Conservation (phyloP, 805 yeast species). For the Barnettozyma vustinii region DNA sequence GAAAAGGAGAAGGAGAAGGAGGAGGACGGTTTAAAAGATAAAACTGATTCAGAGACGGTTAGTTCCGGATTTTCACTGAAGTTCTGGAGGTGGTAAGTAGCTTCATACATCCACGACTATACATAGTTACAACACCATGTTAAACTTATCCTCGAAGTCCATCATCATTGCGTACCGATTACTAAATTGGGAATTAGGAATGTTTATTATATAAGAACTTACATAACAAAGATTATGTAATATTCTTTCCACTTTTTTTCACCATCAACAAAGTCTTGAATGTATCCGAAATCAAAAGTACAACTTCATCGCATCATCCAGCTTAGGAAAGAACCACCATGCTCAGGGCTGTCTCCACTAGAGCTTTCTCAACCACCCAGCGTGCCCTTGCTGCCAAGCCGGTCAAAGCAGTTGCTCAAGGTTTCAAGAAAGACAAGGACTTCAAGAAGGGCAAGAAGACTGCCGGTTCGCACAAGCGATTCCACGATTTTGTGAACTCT, state of each 20-base stretch:
- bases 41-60: neutral
- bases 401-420: constrained; percentile 13
- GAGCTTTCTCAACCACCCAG: constrained; percentile 8
- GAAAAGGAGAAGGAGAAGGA: neutral
- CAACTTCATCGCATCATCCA: neutral
- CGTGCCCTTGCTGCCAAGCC: constrained; percentile 8
- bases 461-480: constrained; percentile 29
- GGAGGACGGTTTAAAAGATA: neutral
- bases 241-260: neutral
- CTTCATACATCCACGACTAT: neutral
- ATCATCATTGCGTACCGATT: neutral
- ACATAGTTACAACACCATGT: too few species aligned
- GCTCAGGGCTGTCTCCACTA: constrained; percentile 7
- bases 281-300: neutral
- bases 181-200: neutral
- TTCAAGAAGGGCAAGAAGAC: constrained; percentile 13
- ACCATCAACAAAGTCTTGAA: neutral
- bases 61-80: neutral
- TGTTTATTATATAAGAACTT: neutral
- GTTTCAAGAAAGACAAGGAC: constrained; percentile 15
- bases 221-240: neutral
- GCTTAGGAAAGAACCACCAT: neutral
- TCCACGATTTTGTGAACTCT: constrained; percentile 29
- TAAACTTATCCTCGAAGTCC: too few species aligned
- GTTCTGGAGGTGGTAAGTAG: constrained; percentile 7